Evolutionary conservation across 2,329 filamentous ascomycete species (phyloP), one percentile per base, ranked within the genome.

Genomic region (Diaporthe amygdali): DNA sequence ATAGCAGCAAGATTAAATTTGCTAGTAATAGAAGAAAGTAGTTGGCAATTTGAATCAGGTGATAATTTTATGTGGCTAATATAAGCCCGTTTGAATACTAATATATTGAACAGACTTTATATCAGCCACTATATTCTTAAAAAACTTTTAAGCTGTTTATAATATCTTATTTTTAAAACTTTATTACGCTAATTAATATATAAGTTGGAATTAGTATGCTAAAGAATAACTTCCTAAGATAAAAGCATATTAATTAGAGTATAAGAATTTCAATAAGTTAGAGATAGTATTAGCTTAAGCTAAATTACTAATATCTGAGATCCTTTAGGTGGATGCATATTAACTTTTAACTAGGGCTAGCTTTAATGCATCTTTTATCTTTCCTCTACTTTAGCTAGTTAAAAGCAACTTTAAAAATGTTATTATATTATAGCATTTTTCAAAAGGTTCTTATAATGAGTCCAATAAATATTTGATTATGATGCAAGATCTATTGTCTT

Each of bases 321-420:
- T 68, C 9, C 49, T 68, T n/a, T 68, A 34, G 51, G 39, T 68
- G 9, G 22, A 59, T 27, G 66, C 51, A 14, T 41, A 59, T 17
- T 22, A 68, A 41, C 20, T 59, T 25, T 17, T 68, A 10, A 34
- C 51, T 2, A 22, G 66, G 9, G 30, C 46, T 44, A 22, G 47
- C 30, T 68, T 68, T 34, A 46, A 68, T 25, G 66, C 51, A 4
- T 68, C 51, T 7, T 68, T 68, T n/a, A 22, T 68, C 14, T 34
- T 17, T n/a, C 51, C 66, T 9, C 10, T 68, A 5, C 30, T 68
- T n/a, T n/a, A n/a, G 37, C 49, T 37, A 14, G 44, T 68, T 15
- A 6, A 51, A 68, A 17, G 34, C 49, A 27, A 37, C 15, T 68
- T 59, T 30, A 51, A 68, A 17, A 32, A n/a, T 30, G 46, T 59